Percentiles rank a stretch among this genome's conserved stretches.
These are phyloP conservation scores for Trichopus zeylanicus DNA, from an alignment of 116 monocot genomes.

Conservation along the genomic window DNA sequence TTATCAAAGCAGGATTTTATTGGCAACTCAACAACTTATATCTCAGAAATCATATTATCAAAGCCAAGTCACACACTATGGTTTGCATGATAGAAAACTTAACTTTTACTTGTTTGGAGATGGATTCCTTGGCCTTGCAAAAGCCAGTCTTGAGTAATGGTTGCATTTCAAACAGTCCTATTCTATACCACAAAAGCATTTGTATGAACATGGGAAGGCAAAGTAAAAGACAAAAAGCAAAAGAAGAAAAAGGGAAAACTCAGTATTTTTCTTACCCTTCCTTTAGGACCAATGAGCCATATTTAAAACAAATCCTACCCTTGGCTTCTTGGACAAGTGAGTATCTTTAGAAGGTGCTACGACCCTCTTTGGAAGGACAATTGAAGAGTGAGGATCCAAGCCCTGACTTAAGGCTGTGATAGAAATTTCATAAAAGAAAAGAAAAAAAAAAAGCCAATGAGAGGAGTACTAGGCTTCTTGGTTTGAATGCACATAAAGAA, in stretches of 20 bases:
- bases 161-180: neutral
- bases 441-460: too few relatives aligned
- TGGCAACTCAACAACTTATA: too few relatives aligned
- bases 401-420: constrained; percentile 9
- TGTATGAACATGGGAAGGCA: constrained; percentile 7
- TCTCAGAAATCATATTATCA: too few relatives aligned
- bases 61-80: too few relatives aligned
- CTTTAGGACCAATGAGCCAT: constrained; percentile 15
- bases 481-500: too few relatives aligned
- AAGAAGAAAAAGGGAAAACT: constrained; percentile 15
- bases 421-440: too few relatives aligned
- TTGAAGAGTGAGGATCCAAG: constrained; percentile 17
- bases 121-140: too few relatives aligned
- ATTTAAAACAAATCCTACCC: neutral
- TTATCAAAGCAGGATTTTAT: too few relatives aligned
- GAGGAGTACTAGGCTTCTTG: too few relatives aligned
- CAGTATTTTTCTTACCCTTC: neutral
- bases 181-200: constrained; percentile 12
- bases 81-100: too few relatives aligned
- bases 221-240: constrained; percentile 33
- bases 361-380: constrained; percentile 19
- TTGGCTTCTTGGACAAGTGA: constrained; percentile 38
- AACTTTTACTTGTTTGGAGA: too few relatives aligned
- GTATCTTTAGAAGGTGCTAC: constrained; percentile 52
- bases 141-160: too few relatives aligned